A percentile compares a stretch with the other conserved stretches of the same genome.
These are phyloP conservation scores for Micromonas pusilla DNA, from an alignment of 139 green algal genomes.

Conservation along the genomic window DNA sequence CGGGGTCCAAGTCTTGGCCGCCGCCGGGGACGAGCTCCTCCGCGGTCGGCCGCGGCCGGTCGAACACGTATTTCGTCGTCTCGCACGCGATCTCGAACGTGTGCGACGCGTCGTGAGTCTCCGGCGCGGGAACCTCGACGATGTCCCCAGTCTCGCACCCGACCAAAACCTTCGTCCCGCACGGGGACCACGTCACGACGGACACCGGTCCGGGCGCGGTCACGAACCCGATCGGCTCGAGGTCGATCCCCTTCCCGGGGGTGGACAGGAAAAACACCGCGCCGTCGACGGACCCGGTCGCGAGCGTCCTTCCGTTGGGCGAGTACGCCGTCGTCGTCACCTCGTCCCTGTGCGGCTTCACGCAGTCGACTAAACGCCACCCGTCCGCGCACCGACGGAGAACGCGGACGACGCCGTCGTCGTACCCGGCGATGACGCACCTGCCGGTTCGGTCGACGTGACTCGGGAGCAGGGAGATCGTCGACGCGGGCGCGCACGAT, in stretches of 20 bases:
- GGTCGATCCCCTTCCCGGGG: not conserved
- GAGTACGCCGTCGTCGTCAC: conserved; percentile 40
- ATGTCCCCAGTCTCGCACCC: conserved; percentile 42
- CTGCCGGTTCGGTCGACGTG: conserved; percentile 19
- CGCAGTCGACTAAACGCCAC: conserved; percentile 42
- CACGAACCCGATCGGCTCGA: conserved; percentile 29
- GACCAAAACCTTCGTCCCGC: conserved; percentile 41
- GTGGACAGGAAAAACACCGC: conserved; percentile 66
- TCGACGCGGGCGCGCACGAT: conserved; percentile 11
- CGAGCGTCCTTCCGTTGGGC: conserved; percentile 37
- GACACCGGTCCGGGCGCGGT: conserved; percentile 19
- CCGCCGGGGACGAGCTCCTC: not conserved
- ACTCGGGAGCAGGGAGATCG: not conserved
- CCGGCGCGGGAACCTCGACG: conserved; percentile 33
- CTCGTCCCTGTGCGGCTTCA: conserved; percentile 53
- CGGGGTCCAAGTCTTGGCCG: conserved; percentile 12
- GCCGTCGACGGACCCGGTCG: conserved; percentile 41
- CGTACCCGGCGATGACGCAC: conserved; percentile 39
- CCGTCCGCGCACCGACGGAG: conserved; percentile 40
- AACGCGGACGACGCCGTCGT: conserved; percentile 51
- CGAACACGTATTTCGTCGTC: conserved; percentile 6
- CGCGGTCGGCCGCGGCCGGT: not conserved
- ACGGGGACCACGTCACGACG: conserved; percentile 37
- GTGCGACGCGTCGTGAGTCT: not conserved
- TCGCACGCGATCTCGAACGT: not conserved